Evolutionary conservation across 1,284 basidiomycete genomes (phyloP).

Genomic region (Meira nashicola): DNA sequence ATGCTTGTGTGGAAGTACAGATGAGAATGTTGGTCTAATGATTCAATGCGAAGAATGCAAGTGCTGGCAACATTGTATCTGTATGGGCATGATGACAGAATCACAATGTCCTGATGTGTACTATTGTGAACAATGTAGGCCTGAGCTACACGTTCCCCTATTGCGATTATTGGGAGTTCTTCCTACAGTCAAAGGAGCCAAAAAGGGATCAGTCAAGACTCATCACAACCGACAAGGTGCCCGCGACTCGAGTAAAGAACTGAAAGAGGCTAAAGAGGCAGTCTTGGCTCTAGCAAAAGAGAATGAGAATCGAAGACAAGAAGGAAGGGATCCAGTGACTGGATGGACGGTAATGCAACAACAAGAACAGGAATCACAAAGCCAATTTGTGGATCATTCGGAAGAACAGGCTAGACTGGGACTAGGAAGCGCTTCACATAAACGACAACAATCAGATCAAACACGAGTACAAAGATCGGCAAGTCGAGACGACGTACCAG

Average conservation of each 20-base stretch:
- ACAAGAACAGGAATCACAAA: neutral
- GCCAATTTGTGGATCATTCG: neutral
- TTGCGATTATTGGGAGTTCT: conserved; percentile 46
- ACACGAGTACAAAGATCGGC: neutral
- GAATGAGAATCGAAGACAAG: conserved; percentile 35
- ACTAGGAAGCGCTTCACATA: neutral
- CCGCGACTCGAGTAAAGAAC: conserved; percentile 25
- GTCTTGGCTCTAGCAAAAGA: conserved; percentile 40
- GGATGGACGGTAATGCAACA: conserved; percentile 10
- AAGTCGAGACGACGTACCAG: conserved; percentile 8
- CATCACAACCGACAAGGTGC: conserved; percentile 27
- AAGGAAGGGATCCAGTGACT: conserved; percentile 8
- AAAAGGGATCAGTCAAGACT: conserved; percentile 33
- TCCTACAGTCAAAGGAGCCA: conserved; percentile 22
- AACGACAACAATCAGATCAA: conserved; percentile 9
- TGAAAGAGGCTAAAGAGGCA: conserved; percentile 49
- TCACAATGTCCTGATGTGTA: conserved; percentile 63
- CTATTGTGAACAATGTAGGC: conserved; percentile 88
- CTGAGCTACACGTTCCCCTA: conserved; percentile 66
- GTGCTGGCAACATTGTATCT: conserved; percentile 95
- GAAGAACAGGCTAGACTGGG: neutral
- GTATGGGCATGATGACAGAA: conserved; percentile 87
- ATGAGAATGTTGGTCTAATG: conserved; percentile 70
- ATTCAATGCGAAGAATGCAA: conserved; percentile 95
- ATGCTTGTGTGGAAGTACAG: conserved; percentile 80